phyloP scores from a whole-genome alignment of 2,329 filamentous ascomycete species.

The Orbilia brochopaga region DNA sequence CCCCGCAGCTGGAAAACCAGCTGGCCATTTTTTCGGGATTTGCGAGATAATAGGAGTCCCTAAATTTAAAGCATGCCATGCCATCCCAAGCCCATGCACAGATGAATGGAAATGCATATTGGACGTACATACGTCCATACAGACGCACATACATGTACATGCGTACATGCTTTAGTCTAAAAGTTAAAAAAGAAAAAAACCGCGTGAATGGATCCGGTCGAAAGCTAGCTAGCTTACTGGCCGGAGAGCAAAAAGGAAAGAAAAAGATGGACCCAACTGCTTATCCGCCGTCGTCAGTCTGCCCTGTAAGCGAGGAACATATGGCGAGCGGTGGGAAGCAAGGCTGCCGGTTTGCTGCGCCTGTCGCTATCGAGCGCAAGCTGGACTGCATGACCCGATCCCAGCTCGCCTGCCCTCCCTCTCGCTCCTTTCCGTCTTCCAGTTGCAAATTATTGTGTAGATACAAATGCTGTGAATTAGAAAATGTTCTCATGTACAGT shows the following conservation, averaged over 20 bases:
- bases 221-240: too few relatives aligned
- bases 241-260: neutral
- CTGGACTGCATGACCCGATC: neutral
- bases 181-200: neutral
- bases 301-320: conserved; percentile 2
- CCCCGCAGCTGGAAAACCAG: neutral
- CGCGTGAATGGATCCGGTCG: too few relatives aligned
- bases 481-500: too few relatives aligned
- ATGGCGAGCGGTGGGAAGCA: neutral
- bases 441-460: too few relatives aligned
- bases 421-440: neutral
- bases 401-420: neutral
- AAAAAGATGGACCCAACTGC: neutral
- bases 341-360: neutral
- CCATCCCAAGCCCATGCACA: neutral
- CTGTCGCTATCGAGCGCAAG: neutral
- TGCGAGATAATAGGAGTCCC: neutral
- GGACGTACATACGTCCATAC: too few relatives aligned
- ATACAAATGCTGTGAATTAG: neutral
- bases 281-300: neutral
- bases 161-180: too few relatives aligned
- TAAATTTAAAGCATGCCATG: neutral
- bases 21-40: neutral
- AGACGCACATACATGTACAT: too few relatives aligned
- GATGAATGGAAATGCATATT: too few relatives aligned